A percentile compares a stretch with the other conserved stretches of the same genome.
Conservation (phyloP, 202 grass and related monocot species). For the Hordeum pubiflorum region DNA sequence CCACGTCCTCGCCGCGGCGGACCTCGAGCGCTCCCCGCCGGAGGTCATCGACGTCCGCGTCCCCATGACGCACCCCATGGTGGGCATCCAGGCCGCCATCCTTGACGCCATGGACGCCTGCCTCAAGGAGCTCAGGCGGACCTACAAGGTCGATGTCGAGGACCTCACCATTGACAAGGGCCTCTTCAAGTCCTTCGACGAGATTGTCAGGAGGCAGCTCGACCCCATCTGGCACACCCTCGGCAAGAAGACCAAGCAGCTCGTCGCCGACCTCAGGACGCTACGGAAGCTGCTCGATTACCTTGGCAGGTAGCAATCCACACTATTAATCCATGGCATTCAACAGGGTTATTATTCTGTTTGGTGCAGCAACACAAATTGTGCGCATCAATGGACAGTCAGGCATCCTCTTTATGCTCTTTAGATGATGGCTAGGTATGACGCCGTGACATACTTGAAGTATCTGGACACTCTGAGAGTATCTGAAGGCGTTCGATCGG, state of each 20-base stretch:
- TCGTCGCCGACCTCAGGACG: slow-evolving; percentile 88
- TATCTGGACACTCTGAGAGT: slow-evolving; percentile 89
- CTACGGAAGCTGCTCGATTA: slow-evolving; percentile 93
- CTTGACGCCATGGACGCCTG: slow-evolving; percentile 86
- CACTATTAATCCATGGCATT: neutral
- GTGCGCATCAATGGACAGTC: neutral
- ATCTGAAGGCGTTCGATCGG: slow-evolving; percentile 83
- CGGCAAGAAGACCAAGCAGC: slow-evolving; percentile 97
- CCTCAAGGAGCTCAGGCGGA: slow-evolving; percentile 82
- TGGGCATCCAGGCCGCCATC: slow-evolving; percentile 67
- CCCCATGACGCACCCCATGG: slow-evolving; percentile 70
- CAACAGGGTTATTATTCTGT: neutral
- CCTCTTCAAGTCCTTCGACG: slow-evolving; percentile 94
- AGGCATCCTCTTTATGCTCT: neutral
- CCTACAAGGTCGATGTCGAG: slow-evolving; percentile 96
- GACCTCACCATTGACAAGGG: slow-evolving; percentile 91
- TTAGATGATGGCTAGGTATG: slow-evolving; percentile 52
- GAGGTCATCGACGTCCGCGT: slow-evolving; percentile 86
- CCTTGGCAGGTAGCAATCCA: slow-evolving; percentile 53
- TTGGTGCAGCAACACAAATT: neutral
- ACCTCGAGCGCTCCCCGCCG: slow-evolving; percentile 71
- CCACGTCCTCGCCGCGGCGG: slow-evolving; percentile 68
- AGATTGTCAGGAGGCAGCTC: slow-evolving; percentile 82
- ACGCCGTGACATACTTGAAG: slow-evolving; percentile 87
- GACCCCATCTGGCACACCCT: slow-evolving; percentile 96